Conservation (phyloP, 805 yeast genomes). For the Candida methanosorbosa region DNA sequence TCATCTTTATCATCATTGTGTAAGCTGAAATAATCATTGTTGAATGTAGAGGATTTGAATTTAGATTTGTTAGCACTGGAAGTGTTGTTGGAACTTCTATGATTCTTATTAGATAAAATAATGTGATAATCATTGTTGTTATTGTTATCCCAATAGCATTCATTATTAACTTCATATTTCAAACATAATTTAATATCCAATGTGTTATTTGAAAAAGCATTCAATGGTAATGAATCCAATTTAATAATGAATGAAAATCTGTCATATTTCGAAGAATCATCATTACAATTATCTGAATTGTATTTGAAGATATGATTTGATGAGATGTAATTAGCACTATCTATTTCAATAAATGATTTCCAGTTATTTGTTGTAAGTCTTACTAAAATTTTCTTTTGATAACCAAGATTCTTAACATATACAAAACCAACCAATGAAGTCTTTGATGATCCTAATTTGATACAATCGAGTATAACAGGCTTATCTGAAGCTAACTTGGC, state of each 20-base stretch:
- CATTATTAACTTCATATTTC: constrained; percentile 25
- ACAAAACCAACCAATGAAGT: constrained; percentile 33
- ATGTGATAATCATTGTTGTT: constrained; percentile 28
- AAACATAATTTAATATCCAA: constrained; percentile 31
- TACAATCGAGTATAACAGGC: constrained; percentile 25
- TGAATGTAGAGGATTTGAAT: constrained; percentile 1
- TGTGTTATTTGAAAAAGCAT: constrained; percentile 9
- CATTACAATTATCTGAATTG: constrained; percentile 14
- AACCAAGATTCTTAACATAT: constrained; percentile 29
- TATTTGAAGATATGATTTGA: constrained; percentile 32
- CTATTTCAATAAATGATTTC: constrained; percentile 25
- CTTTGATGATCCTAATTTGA: constrained; percentile 30
- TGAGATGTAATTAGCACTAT: constrained; percentile 25
- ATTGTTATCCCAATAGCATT: constrained; percentile 33
- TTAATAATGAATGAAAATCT: constrained; percentile 43
- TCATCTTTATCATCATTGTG: constrained; percentile 4
- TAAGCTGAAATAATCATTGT: constrained; percentile 6
- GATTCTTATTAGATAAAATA: constrained; percentile 17
- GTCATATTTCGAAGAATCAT: constrained; percentile 21
- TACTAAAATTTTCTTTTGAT: constrained; percentile 30
- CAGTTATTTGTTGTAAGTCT: constrained; percentile 44
- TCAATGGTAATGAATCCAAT: constrained; percentile 19
- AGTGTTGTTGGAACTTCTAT: not conserved
- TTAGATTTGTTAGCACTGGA: not conserved
- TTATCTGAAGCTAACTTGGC: constrained; percentile 21